These are phyloP conservation scores for Gossypium herbaceum DNA, from an alignment of 345 rosid genomes.

Conservation along the genomic window DNA sequence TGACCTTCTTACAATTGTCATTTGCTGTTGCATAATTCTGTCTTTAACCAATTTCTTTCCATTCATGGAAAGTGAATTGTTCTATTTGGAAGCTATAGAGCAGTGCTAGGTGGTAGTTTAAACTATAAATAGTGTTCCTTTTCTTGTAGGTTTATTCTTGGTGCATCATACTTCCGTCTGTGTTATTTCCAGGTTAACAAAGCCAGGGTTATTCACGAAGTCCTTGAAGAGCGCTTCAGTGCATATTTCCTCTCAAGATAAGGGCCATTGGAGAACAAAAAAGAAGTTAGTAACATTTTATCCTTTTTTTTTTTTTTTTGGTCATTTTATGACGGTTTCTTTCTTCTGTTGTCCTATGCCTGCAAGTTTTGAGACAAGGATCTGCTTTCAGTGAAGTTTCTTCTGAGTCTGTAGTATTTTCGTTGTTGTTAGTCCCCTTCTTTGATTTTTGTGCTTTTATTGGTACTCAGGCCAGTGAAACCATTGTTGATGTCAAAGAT, in stretches of 20 bases:
- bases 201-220: conserved; percentile 33
- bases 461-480: conserved; percentile 14
- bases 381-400: background rate
- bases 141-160: background rate
- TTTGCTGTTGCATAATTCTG: background rate
- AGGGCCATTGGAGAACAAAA: conserved; percentile 24
- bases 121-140: background rate
- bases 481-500: conserved; percentile 5
- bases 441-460: background rate
- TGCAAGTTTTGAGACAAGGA: background rate
- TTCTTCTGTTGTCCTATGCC: conserved; percentile 3
- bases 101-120: background rate
- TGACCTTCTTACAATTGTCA: conserved; percentile 23
- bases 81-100: background rate
- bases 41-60: background rate
- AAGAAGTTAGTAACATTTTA: conserved; percentile 20
- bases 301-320: background rate
- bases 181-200: conserved; percentile 38
- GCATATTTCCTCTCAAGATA: conserved; percentile 30
- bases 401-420: background rate
- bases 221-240: conserved; percentile 32
- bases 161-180: conserved; percentile 7
- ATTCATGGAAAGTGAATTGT: background rate
- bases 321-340: background rate
- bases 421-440: background rate